Evolutionary conservation across 1,284 basidiomycete species (phyloP).

Genomic region (Melampsora larici-populina): DNA sequence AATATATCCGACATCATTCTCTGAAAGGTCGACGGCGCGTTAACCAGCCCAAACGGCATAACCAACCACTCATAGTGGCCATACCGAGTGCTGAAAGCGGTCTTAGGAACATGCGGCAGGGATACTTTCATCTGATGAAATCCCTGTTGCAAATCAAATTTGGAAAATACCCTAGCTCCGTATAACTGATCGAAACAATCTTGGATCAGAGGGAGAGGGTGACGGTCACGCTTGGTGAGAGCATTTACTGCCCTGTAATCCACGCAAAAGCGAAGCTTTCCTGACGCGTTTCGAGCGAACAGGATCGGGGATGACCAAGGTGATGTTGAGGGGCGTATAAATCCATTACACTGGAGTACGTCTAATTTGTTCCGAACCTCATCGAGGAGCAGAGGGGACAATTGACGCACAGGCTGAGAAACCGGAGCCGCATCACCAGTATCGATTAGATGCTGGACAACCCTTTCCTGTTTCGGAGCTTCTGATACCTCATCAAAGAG

Average conservation of each 20-base stretch:
- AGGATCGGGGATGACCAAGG: background rate
- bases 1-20: slow-evolving; percentile 9
- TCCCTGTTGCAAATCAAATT: slow-evolving; percentile 19
- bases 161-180: slow-evolving; percentile 6
- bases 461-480: too few species aligned
- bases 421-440: background rate
- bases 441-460: background rate
- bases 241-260: slow-evolving; percentile 6
- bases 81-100: slow-evolving; percentile 2
- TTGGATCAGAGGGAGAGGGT: slow-evolving; percentile 18
- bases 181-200: slow-evolving; percentile 11
- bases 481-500: background rate
- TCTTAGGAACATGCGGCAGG: background rate
- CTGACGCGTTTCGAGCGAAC: background rate
- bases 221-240: slow-evolving; percentile 9
- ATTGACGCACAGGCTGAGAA: background rate
- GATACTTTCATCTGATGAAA: slow-evolving; percentile 9
- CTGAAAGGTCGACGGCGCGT: slow-evolving; percentile 18
- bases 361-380: background rate
- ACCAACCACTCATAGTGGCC: too few species aligned
- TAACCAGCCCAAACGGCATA: slow-evolving; percentile 16
- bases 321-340: slow-evolving; percentile 4
- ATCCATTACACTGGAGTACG: background rate
- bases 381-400: background rate
- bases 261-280: too few species aligned